Conservation (phyloP, 495 filamentous ascomycete genomes). For the Xylaria bambusicola region DNA sequence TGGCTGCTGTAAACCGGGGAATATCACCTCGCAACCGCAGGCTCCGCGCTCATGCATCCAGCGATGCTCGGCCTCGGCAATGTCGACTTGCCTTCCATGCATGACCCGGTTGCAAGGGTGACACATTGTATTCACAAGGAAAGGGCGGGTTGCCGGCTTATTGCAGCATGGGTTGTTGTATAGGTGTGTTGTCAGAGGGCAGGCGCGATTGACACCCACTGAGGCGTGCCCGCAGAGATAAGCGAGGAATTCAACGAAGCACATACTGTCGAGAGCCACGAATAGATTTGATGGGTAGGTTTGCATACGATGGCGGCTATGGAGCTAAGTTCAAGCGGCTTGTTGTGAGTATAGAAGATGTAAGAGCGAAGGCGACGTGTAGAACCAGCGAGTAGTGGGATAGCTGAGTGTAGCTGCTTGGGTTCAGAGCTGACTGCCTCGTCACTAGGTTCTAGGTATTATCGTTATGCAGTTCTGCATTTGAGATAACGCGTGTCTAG, state of each 20-base stretch:
- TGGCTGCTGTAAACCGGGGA: slow-evolving; percentile 37
- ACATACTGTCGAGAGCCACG: slow-evolving; percentile 35
- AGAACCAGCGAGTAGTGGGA: background rate
- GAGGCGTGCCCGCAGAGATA: slow-evolving; percentile 50
- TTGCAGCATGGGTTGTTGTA: slow-evolving; percentile 39
- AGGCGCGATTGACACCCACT: slow-evolving; percentile 37
- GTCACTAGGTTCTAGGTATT: too few species aligned
- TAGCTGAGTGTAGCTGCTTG: too few species aligned
- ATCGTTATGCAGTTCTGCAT: background rate
- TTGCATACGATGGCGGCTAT: background rate
- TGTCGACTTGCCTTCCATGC: slow-evolving; percentile 42
- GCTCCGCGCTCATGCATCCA: slow-evolving; percentile 50
- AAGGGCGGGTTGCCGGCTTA: slow-evolving; percentile 25
- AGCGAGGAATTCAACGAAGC: slow-evolving; percentile 42
- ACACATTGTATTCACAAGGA: slow-evolving; percentile 40
- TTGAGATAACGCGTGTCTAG: background rate
- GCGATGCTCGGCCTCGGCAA: slow-evolving; percentile 46
- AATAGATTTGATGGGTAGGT: background rate
- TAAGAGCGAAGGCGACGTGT: background rate
- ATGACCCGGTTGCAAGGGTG: slow-evolving; percentile 38
- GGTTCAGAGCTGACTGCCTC: too few species aligned
- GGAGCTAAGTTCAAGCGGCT: background rate
- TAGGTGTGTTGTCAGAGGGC: slow-evolving; percentile 42
- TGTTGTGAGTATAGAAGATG: background rate
- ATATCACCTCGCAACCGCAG: slow-evolving; percentile 41